Conservation (phyloP, 441 rosid species). For the Melastoma candidum region DNA sequence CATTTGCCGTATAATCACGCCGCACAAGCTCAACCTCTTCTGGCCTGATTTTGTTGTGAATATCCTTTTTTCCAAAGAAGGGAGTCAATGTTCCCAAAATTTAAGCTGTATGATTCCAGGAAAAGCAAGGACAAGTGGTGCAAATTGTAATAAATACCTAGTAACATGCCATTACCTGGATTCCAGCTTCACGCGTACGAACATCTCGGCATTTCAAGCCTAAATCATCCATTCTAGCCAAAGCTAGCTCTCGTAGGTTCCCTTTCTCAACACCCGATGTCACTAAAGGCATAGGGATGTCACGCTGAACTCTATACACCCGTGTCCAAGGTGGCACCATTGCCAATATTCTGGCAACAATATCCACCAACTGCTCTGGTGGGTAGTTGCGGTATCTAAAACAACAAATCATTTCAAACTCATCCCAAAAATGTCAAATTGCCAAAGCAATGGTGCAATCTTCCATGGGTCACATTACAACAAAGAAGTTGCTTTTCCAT, state of each 20-base stretch:
- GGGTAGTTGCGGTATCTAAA: conserved; percentile 88
- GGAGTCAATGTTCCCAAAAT: conserved; percentile 1
- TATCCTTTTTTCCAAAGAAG: conserved; percentile 45
- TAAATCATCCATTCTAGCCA: conserved; percentile 96
- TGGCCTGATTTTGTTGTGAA: conserved; percentile 88
- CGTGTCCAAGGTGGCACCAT: conserved; percentile 99
- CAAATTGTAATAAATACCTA: neutral
- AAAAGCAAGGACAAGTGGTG: conserved; percentile 1
- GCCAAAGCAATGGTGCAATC: conserved; percentile 1
- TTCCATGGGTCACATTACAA: neutral
- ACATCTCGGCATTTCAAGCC: conserved; percentile 98
- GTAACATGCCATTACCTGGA: conserved; percentile 47
- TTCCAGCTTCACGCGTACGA: conserved; percentile 98
- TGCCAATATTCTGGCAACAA: conserved; percentile 91
- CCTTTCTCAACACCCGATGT: conserved; percentile 99
- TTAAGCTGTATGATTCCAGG: no score
- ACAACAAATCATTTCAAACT: conserved; percentile 3
- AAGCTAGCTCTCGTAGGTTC: conserved; percentile 94
- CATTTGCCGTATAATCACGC: conserved; percentile 95
- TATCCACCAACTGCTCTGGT: conserved; percentile 98
- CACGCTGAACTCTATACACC: conserved; percentile 96
- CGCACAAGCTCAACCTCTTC: conserved; percentile 99
- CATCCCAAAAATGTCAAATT: no score
- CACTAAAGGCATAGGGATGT: conserved; percentile 98
- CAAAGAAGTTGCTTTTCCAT: no score